Evolutionary conservation across 1,284 basidiomycete genomes (phyloP).

Genomic region (Ceratobasidium sp.): DNA sequence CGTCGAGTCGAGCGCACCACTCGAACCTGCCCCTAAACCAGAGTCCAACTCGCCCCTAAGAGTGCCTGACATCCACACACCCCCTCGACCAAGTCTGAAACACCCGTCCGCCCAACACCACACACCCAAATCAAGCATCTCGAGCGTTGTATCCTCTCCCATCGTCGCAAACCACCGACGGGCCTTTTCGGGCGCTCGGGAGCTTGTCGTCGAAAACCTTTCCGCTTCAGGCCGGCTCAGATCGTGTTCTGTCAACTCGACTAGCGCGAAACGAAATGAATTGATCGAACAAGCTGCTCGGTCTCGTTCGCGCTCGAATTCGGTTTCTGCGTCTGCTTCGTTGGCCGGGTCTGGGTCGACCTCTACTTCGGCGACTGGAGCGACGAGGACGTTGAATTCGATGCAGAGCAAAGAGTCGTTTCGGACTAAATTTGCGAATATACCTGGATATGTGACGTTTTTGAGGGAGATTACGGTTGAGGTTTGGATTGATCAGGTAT

Average conservation of each 20-base stretch:
- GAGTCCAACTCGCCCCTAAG: not conserved
- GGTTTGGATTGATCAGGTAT: slow-evolving; percentile 77
- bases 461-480: slow-evolving; percentile 70
- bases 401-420: slow-evolving; percentile 34
- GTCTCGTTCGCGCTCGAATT: slow-evolving; percentile 23
- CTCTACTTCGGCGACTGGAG: not conserved
- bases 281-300: slow-evolving; percentile 28
- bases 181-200: slow-evolving; percentile 30
- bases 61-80: not conserved
- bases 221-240: slow-evolving; percentile 27
- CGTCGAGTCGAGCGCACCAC: not conserved
- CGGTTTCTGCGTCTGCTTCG: slow-evolving; percentile 8
- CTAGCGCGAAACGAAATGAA: not conserved
- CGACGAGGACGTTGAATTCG: slow-evolving; percentile 28
- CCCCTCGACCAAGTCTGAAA: not conserved
- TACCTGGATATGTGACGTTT: slow-evolving; percentile 60
- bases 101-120: not conserved
- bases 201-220: not conserved
- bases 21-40: not conserved
- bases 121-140: slow-evolving; percentile 13
- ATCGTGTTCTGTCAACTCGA: slow-evolving; percentile 22
- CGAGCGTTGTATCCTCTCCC: not conserved
- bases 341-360: not conserved
- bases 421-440: slow-evolving; percentile 40
- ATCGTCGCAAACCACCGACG: slow-evolving; percentile 4